Evolutionary conservation across 1,139 yeast species (phyloP), one percentile per base, ranked within the genome.

Genomic region (Lodderomyces metapsilosis): DNA sequence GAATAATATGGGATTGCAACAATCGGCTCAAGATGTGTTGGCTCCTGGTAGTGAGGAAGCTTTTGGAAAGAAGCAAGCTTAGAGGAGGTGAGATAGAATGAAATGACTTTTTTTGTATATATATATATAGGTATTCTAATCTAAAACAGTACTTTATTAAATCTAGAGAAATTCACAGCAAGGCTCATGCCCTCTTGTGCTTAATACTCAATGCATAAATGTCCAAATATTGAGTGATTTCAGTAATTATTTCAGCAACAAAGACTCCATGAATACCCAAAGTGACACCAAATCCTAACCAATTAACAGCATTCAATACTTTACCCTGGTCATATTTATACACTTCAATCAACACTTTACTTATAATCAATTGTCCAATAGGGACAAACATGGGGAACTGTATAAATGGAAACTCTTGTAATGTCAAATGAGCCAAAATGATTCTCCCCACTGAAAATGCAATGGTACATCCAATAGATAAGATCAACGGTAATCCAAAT

Each of bases 391-490:
- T 75, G 34, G 95, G 88, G 23, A 82, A 75, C 47, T 88, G 87
- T 46, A 75, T 52, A 59, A 71, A 66, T 38, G 98, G 98, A 71
- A 86, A 91, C 3, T 65, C 56, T 57, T 88, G 95, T 43, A 76
- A 65, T 0, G 97, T 88, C 54, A 91, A 79, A 62, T 91, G 97
- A 3, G 89, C 94, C 45, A 87, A 73, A 55, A 91, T 91, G 52
- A 91, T 88, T 58, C 95, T 78, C 4, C 98, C 98, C 16, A 91
- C 97, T 2, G 80, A 72, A 54, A 88, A 84, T 0, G 98, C 96
- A 54, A 85, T 67, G 1, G 87, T 74, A 30, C 84, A 72, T 3
- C 96, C 96, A 50, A 84, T 77, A 2, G 88, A 75, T 28, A 87
- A 57, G 23, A 82, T 66, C 51, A 84, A 72, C 8, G 95, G 86